A percentile compares a stretch with the other conserved stretches of the same genome.
Evolutionary conservation across 495 filamentous ascomycete species (phyloP).

Genomic region (Annulohypoxylon maeteangense): DNA sequence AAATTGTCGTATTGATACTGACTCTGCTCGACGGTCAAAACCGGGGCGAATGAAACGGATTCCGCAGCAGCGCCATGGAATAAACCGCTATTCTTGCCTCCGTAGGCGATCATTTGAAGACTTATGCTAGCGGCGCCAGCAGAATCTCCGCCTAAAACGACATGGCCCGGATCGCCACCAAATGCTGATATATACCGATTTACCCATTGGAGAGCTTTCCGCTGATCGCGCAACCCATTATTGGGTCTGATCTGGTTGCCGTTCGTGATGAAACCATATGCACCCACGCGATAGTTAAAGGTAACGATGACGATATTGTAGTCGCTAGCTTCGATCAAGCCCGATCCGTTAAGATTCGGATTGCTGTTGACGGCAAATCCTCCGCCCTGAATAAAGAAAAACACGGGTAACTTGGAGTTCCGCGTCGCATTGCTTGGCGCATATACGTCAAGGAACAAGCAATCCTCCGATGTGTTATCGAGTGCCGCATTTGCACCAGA

Average conservation of each 20-base stretch:
- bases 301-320: conserved; percentile 72
- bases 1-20: conserved; percentile 75
- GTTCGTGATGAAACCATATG: conserved; percentile 47
- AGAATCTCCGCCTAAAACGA: conserved; percentile 75
- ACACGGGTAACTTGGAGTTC: conserved; percentile 65
- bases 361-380: conserved; percentile 70
- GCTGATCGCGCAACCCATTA: conserved; percentile 73
- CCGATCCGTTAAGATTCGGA: conserved; percentile 65
- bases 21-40: conserved; percentile 67
- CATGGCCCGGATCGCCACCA: conserved; percentile 69
- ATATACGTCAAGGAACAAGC: conserved; percentile 74
- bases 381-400: conserved; percentile 76
- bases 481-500: conserved; percentile 27
- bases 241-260: conserved; percentile 56
- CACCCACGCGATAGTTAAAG: conserved; percentile 69
- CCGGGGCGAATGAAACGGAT: conserved; percentile 71
- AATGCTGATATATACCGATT: conserved; percentile 73
- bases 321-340: conserved; percentile 65
- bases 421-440: conserved; percentile 64
- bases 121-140: conserved; percentile 65
- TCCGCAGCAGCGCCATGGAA: conserved; percentile 74
- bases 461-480: conserved; percentile 61
- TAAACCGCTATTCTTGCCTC: conserved; percentile 62
- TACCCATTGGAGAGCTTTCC: conserved; percentile 77
- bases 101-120: conserved; percentile 49